Conservation (phyloP, 2,329 filamentous ascomycete genomes). For the Pyricularia sp. region DNA sequence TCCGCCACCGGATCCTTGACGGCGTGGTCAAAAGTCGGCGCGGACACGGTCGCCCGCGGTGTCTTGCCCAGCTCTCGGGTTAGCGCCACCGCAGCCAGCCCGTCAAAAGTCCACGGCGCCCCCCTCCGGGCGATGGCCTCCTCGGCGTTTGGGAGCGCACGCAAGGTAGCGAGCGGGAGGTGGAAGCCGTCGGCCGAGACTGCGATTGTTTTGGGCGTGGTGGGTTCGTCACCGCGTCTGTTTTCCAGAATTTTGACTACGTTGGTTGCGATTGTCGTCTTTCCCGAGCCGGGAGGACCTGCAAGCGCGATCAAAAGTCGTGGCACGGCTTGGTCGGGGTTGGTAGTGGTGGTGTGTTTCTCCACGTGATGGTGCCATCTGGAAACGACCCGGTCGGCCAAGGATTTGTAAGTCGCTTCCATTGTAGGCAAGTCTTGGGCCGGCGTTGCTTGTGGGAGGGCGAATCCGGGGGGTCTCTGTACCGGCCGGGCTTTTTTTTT, state of each 20-base stretch:
- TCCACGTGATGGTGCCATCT: constrained; percentile 11
- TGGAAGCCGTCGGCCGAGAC: constrained; percentile 18
- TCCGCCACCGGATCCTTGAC: constrained; percentile 12
- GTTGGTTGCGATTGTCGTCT: constrained; percentile 12
- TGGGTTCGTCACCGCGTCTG: constrained; percentile 1
- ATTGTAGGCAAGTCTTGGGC: constrained; percentile 6
- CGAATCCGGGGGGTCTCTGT: too few relatives aligned
- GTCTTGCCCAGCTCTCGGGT: constrained; percentile 9
- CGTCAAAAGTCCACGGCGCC: constrained; percentile 21
- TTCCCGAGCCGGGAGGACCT: constrained; percentile 13
- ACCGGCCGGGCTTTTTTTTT: too few relatives aligned
- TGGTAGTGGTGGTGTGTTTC: not conserved
- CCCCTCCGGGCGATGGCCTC: constrained; percentile 19
- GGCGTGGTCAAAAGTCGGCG: constrained; percentile 13
- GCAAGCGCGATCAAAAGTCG: constrained; percentile 12
- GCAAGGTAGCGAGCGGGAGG: constrained; percentile 13
- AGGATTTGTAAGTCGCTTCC: constrained; percentile 14
- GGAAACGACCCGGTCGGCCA: constrained; percentile 10
- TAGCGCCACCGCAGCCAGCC: constrained; percentile 10
- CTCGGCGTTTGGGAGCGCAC: constrained; percentile 15
- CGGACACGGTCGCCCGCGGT: constrained; percentile 4
- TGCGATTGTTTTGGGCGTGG: constrained; percentile 8
- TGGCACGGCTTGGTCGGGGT: constrained; percentile 1
- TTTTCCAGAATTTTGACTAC: constrained; percentile 7
- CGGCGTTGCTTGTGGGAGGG: not conserved